Conservation (phyloP, 2,329 filamentous ascomycete species). For the Fusarium gaditjirri region DNA sequence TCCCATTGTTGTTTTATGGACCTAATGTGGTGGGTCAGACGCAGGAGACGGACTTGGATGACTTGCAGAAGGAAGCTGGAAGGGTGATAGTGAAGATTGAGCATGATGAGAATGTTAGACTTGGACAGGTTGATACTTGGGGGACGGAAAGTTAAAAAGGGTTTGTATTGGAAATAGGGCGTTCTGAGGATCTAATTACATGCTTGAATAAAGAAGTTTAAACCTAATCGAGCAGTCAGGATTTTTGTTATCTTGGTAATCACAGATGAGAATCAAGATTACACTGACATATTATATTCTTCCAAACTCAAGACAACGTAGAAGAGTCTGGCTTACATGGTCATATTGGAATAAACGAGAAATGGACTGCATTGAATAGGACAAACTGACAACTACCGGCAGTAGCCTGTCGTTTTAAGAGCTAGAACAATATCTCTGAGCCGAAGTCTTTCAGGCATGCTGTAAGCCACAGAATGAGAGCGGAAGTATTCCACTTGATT, state of each 20-base stretch:
- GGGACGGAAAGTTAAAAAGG: neutral
- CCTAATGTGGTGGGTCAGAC: neutral
- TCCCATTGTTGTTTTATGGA: slow-evolving; percentile 3
- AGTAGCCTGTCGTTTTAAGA: neutral
- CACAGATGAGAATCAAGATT: fast-evolving
- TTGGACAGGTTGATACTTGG: neutral
- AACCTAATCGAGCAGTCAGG: fast-evolving
- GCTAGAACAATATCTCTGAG: too few species aligned
- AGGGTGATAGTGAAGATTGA: neutral
- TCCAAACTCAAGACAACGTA: neutral
- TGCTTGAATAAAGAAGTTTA: fast-evolving
- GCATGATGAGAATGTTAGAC: neutral
- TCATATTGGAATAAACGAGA: neutral
- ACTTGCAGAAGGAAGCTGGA: neutral
- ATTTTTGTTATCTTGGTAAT: fast-evolving
- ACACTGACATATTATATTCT: neutral
- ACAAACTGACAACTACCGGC: neutral
- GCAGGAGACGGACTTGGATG: neutral
- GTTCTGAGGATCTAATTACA: fast-evolving
- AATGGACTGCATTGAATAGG: fast-evolving
- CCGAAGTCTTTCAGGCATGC: too few species aligned
- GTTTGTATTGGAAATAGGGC: fast-evolving
- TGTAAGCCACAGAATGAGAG: neutral
- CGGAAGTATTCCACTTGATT: neutral
- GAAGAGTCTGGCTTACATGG: too few species aligned